A percentile compares a stretch with the other conserved stretches of the same genome.
Conservation (phyloP, 257 asterid genomes). For the Capsicum baccatum region DNA sequence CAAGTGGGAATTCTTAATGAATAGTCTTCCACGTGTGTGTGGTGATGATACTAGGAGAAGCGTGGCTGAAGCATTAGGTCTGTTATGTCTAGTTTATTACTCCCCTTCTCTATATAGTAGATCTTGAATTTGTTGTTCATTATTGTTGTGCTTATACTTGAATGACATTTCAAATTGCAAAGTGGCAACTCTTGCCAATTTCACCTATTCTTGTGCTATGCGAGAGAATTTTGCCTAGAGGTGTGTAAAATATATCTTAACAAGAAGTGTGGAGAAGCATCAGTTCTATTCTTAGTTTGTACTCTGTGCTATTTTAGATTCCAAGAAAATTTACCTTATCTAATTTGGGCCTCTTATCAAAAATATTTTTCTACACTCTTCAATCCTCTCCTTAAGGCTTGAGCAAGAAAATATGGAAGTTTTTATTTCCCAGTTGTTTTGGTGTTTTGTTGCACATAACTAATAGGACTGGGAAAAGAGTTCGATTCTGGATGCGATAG, state of each 20-base stretch:
- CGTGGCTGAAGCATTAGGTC: constrained; percentile 88
- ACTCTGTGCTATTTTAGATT: neutral
- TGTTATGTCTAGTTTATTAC: constrained; percentile 50
- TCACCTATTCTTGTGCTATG: constrained; percentile 17
- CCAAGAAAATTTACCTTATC: constrained; percentile 8
- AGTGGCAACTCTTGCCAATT: constrained; percentile 4
- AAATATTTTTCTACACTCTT: neutral
- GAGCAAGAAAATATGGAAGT: neutral
- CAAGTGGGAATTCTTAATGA: constrained; percentile 70
- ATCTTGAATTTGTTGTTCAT: no score
- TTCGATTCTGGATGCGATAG: neutral
- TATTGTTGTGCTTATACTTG: no score
- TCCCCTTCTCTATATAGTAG: no score
- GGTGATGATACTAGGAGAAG: constrained; percentile 65
- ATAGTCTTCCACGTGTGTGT: constrained; percentile 55
- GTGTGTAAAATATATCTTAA: constrained; percentile 10
- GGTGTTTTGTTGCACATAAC: neutral
- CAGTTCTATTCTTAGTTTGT: constrained; percentile 4
- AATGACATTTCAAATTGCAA: constrained; percentile 16
- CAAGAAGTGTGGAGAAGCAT: neutral
- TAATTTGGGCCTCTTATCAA: constrained; percentile 1
- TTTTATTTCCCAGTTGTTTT: neutral
- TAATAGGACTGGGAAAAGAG: constrained; percentile 10
- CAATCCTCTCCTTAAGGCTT: neutral
- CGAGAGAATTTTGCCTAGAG: neutral